These are phyloP conservation scores for Calonectria leucothoes DNA, from an alignment of 2,329 filamentous ascomycete genomes.

Conservation along the genomic window DNA sequence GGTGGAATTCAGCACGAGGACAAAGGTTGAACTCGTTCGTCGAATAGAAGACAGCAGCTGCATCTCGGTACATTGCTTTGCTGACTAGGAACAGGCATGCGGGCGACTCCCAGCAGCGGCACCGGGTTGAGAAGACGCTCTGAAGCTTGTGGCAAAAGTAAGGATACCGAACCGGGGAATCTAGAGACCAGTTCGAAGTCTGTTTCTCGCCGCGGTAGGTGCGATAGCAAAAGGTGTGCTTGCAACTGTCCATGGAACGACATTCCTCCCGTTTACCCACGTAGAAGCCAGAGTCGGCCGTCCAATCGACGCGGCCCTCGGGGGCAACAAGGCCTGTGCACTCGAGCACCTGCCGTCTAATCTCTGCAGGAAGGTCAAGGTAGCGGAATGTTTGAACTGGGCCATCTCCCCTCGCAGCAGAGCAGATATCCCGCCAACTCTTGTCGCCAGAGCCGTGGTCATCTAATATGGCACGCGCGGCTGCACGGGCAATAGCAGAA, in stretches of 20 bases:
- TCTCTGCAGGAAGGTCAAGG: slow-evolving; percentile 76
- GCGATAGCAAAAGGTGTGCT: neutral
- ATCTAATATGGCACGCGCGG: neutral
- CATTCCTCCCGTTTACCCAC: neutral
- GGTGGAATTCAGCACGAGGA: too few relatives aligned
- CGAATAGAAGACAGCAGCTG: neutral
- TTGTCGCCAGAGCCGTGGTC: neutral
- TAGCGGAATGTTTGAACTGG: neutral
- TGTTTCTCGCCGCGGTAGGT: neutral
- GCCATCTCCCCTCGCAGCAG: slow-evolving; percentile 80
- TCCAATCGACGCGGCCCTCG: neutral
- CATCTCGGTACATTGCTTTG: neutral
- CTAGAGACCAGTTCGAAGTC: neutral
- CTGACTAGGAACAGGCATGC: neutral
- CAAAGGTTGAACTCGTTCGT: neutral
- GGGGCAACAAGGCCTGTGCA: slow-evolving; percentile 59
- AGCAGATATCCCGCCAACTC: slow-evolving; percentile 41
- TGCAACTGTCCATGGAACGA: neutral
- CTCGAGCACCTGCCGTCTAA: slow-evolving; percentile 89
- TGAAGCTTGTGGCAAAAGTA: neutral
- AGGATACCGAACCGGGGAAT: too few relatives aligned
- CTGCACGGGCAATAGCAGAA: neutral
- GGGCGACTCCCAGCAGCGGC: neutral
- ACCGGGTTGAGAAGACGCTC: neutral
- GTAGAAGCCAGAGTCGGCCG: neutral